Evolutionary conservation across 2,329 filamentous ascomycete species (phyloP).

Genomic region (Penicillium paneum): DNA sequence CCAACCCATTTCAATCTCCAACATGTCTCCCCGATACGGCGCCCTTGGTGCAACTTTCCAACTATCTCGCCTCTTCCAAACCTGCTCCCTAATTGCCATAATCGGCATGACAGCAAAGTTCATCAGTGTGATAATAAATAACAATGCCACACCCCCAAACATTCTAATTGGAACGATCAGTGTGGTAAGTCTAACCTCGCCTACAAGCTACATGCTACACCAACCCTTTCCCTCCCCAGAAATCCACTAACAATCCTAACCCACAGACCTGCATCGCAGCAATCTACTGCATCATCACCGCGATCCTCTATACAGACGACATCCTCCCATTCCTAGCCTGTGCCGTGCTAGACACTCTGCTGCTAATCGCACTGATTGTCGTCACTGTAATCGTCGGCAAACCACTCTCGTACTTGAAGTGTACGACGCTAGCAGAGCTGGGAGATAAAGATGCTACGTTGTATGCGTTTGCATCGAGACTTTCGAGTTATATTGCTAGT

Average conservation of each 20-base stretch:
- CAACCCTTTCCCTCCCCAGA: too few relatives aligned
- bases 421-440: conserved; percentile 54
- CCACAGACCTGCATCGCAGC: conserved; percentile 70
- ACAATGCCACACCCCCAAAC: conserved; percentile 63
- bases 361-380: conserved; percentile 75
- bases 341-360: conserved; percentile 61
- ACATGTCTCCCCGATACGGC: conserved; percentile 51
- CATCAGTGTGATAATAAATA: conserved; percentile 69
- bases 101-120: conserved; percentile 82
- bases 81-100: conserved; percentile 68
- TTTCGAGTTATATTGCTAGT: conserved; percentile 52
- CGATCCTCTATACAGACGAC: conserved; percentile 76
- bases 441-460: conserved; percentile 48
- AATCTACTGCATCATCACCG: conserved; percentile 74
- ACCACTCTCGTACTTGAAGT: conserved; percentile 75
- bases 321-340: conserved; percentile 71
- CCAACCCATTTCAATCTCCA: background rate
- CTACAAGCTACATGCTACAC: background rate
- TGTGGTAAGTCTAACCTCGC: conserved; percentile 61
- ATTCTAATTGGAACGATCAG: conserved; percentile 75
- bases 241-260: background rate
- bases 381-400: conserved; percentile 74
- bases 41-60: conserved; percentile 78
- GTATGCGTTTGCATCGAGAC: conserved; percentile 53
- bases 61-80: conserved; percentile 67